phyloP scores from a whole-genome alignment of 2,329 filamentous ascomycete species.

The Aspergillus piperis region DNA sequence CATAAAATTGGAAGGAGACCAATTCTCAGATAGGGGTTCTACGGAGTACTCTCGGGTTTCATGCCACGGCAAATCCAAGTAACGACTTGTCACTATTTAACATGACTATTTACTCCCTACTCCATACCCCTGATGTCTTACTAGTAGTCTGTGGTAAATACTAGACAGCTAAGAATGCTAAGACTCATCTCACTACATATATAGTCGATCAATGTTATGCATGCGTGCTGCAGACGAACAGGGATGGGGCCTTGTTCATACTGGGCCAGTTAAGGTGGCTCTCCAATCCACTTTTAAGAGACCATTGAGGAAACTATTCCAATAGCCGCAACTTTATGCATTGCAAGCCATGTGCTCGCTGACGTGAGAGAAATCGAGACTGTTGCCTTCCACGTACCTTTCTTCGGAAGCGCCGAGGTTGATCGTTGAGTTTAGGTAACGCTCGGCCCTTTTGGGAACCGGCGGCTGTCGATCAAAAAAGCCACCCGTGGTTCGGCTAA shows the following conservation, averaged over 20 bases:
- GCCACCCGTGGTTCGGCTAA: not conserved
- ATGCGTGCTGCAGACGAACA: not conserved
- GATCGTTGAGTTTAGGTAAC: slow-evolving; percentile 3
- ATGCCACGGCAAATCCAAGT: too few relatives aligned
- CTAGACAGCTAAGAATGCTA: too few relatives aligned
- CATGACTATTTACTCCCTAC: too few relatives aligned
- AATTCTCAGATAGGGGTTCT: not conserved
- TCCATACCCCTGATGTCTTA: too few relatives aligned
- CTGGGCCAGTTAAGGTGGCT: not conserved
- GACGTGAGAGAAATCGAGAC: not conserved
- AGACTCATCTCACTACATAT: too few relatives aligned
- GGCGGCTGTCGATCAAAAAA: not conserved
- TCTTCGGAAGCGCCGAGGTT: not conserved
- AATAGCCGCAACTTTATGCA: not conserved
- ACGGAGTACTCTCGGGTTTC: too few relatives aligned
- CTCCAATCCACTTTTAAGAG: not conserved
- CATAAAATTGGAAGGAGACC: not conserved
- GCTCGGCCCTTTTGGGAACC: not conserved
- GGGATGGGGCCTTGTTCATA: too few relatives aligned
- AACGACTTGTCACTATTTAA: too few relatives aligned
- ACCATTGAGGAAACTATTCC: not conserved
- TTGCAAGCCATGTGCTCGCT: not conserved
- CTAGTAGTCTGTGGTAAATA: too few relatives aligned
- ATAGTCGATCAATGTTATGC: not conserved
- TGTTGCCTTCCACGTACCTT: not conserved